Base-by-base conservation (phyloP, 148 eudicot genomes). In the Cornus kousa region DNA sequence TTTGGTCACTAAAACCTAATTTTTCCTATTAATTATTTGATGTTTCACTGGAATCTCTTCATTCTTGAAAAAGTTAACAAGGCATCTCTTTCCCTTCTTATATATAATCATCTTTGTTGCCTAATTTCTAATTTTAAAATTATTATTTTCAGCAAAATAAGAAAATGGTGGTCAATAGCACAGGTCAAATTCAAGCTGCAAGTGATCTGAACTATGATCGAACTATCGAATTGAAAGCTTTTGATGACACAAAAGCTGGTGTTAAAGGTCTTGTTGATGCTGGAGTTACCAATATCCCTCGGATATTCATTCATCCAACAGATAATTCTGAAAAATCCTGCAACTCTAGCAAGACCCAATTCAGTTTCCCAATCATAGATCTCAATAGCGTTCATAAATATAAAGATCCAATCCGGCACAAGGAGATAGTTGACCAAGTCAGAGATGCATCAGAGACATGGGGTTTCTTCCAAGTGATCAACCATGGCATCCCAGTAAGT, bases 221-320 rank as follows among this genome's bases (percentile, higher is more conserved):
- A 60, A 68, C 23, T 20, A 74, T 35, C 16, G 80, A 86, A 48
- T 23, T 82, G 32, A 79, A 78, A 72, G 88, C 86, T 24, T 84
- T 87, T 33, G 90, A 87, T 50, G 84, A 83, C n/a, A 85, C 87
- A 31, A 87, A 85, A 53, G 48, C 71, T 5, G 90, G 90, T 8
- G 90, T 80, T 2, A 87, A 87, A 73, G 90, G 90, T 3, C 82
- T 87, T 57, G 62, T 43, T 43, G 48, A 43, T 13, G 20, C 62
- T 19, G 62, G 62, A 57, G 62, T 57, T 43, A 43, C 48, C 48
- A 43, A 43, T 43, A 32, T 86, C 13, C 88, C 88, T 3, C 22
- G 77, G 1, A 86, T 86, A 16, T 86, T 86, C 74, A 78, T 86
- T 32, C 75, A 74, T 64, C 67, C 13, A 70, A 3, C 59, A 1